Base-by-base conservation (phyloP, 2,329 filamentous ascomycete genomes). In the Scedosporium boydii region DNA sequence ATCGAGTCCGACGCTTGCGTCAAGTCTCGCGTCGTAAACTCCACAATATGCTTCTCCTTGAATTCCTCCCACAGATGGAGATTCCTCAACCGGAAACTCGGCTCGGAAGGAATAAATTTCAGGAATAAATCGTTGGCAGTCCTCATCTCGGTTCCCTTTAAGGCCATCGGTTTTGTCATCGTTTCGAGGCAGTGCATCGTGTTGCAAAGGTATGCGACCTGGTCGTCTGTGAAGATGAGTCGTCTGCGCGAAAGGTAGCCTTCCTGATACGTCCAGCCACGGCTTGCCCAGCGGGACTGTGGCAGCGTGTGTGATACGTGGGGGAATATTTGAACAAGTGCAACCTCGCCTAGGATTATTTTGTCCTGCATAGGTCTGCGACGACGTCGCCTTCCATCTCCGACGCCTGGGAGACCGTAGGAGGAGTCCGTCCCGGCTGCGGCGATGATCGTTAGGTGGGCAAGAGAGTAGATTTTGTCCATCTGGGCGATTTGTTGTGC, bases 141-240 rank as follows among this genome's bases (percentile, higher is more conserved):
- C 1, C 14, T 6, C 14, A n/a, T 46, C 14, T 46, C 44, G 5
- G 10, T 46, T 9, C 18, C 1, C 4, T 16, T n/a, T 2, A 46
- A 21, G 44, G 14, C 18, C 44, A 46, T n/a, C 12, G 44, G 44
- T 9, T 21, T 16, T 12, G 1, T 69, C 3, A 76, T 67, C 60
- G 71, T 70, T 60, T 75, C 73, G 0, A 73, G 73, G 60, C 73
- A 75, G 5, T 71, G 68, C 73, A 75, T 74, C 57, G 72, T 72
- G 51, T 69, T 73, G 46, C 75, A 77, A 46, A 77, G 72, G 69
- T 73, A 76, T 61, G 75, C 76, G 68, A 64, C 60, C 18, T 70
- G 65, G 6, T 59, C 58, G 2, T 69, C 58, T 2, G 68, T 68
- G 60, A 70, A 70, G 7, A 66, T 60, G 4, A 66, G 60, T 3